Conservation (phyloP, 2,329 filamentous ascomycete genomes). For the Fusarium nygamai region DNA sequence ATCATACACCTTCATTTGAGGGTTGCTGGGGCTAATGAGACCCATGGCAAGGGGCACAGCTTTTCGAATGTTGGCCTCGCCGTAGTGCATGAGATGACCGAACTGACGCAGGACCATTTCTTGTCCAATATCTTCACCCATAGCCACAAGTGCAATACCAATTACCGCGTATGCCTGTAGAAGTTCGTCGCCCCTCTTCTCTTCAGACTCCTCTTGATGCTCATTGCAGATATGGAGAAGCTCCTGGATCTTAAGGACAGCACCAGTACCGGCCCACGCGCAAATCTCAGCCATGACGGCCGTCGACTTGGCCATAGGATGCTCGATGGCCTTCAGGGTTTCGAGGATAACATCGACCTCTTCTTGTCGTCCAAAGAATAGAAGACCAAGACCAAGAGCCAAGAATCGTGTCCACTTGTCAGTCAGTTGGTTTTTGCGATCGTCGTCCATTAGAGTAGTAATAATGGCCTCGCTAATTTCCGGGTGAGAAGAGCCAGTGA, state of each 20-base stretch:
- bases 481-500: slow-evolving; percentile 90
- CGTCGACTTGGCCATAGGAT: slow-evolving; percentile 96
- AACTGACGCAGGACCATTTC: slow-evolving; percentile 99
- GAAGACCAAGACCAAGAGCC: slow-evolving; percentile 88
- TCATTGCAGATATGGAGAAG: slow-evolving; percentile 98
- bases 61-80: slow-evolving; percentile 95
- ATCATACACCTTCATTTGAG: slow-evolving; percentile 99
- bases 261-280: slow-evolving; percentile 96
- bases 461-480: slow-evolving; percentile 94
- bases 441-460: slow-evolving; percentile 91
- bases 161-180: slow-evolving; percentile 96
- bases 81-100: slow-evolving; percentile 98
- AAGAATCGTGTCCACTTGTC: slow-evolving; percentile 99
- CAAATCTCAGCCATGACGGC: slow-evolving; percentile 95
- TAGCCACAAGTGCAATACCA: slow-evolving; percentile 91
- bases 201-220: slow-evolving; percentile 91
- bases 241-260: slow-evolving; percentile 96
- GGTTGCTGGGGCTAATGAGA: slow-evolving; percentile 95
- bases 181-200: slow-evolving; percentile 94
- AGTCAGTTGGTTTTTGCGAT: slow-evolving; percentile 88
- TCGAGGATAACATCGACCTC: slow-evolving; percentile 98
- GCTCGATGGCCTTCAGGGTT: slow-evolving; percentile 95
- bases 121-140: slow-evolving; percentile 98
- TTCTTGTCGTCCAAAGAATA: slow-evolving; percentile 97
- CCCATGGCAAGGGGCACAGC: slow-evolving; percentile 97